A percentile compares a stretch with the other conserved stretches of the same genome.
Conservation (phyloP, 2,329 filamentous ascomycete species). For the Juglanconis sp. region DNA sequence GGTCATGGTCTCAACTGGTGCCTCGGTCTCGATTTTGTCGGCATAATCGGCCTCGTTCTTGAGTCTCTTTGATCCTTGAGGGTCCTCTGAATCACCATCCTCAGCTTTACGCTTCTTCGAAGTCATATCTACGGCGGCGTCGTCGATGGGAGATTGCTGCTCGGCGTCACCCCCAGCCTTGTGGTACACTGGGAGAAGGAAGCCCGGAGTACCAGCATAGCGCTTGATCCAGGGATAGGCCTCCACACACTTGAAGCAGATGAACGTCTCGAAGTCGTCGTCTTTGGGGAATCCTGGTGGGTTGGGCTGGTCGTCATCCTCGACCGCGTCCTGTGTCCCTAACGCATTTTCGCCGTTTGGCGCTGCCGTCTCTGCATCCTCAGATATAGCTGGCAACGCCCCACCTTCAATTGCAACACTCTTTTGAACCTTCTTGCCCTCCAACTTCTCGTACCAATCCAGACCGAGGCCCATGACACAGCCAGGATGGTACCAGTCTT, state of each 20-base stretch:
- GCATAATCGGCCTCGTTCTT: constrained; percentile 40
- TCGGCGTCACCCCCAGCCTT: constrained; percentile 24
- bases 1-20: constrained; percentile 1
- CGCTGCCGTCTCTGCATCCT: constrained; percentile 40
- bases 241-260: constrained; percentile 92
- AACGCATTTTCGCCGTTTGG: constrained; percentile 18
- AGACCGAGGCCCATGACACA: constrained; percentile 80
- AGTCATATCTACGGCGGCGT: neutral
- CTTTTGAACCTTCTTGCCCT: constrained; percentile 25
- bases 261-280: constrained; percentile 82
- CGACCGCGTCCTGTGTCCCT: constrained; percentile 34
- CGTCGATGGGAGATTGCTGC: constrained; percentile 9
- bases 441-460: constrained; percentile 62
- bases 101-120: constrained; percentile 67
- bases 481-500: constrained; percentile 97
- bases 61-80: constrained; percentile 46
- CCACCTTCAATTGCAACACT: constrained; percentile 29
- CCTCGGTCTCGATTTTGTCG: constrained; percentile 17
- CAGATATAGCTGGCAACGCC: constrained; percentile 46
- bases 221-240: constrained; percentile 87
- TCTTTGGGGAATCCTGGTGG: constrained; percentile 86
- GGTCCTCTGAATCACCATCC: constrained; percentile 41
- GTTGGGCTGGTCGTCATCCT: constrained; percentile 62
- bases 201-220: constrained; percentile 78
- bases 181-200: constrained; percentile 68